phyloP scores from a whole-genome alignment of 2,329 filamentous ascomycete genomes.

The Aureobasidium musti region DNA sequence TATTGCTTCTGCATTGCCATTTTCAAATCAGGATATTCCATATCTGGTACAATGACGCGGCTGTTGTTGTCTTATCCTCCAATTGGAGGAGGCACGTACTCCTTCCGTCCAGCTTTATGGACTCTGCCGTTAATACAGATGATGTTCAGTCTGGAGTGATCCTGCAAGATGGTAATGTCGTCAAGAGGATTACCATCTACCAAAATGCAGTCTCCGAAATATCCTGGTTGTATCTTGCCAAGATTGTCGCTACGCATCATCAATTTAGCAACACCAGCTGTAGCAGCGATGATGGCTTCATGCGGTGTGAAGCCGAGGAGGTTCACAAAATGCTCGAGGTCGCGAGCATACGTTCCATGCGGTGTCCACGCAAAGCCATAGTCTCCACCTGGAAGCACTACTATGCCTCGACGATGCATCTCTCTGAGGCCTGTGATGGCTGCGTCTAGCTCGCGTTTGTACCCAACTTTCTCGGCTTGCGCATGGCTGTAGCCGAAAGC shows the following conservation, averaged over 20 bases:
- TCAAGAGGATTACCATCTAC: constrained; percentile 52
- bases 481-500: constrained; percentile 48
- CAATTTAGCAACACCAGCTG: constrained; percentile 45
- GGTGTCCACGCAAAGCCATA: constrained; percentile 55
- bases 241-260: constrained; percentile 48
- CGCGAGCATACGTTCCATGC: constrained; percentile 53
- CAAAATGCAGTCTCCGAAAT: constrained; percentile 51
- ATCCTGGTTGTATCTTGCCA: constrained; percentile 48
- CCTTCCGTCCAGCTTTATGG: constrained; percentile 44
- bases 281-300: constrained; percentile 51
- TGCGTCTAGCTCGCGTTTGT: constrained; percentile 47
- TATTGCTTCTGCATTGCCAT: constrained; percentile 28
- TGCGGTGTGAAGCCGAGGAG: constrained; percentile 50
- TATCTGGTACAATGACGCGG: constrained; percentile 29
- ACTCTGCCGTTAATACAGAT: constrained; percentile 54
- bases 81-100: constrained; percentile 30
- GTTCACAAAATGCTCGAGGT: constrained; percentile 52
- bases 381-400: constrained; percentile 51
- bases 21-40: constrained; percentile 20
- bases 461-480: constrained; percentile 50
- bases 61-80: constrained; percentile 24
- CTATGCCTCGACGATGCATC: constrained; percentile 51
- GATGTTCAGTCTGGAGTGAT: constrained; percentile 48
- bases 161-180: constrained; percentile 48
- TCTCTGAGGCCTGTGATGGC: constrained; percentile 47